Base-by-base conservation (phyloP, 495 filamentous ascomycete genomes). In the Platismatia glauca region DNA sequence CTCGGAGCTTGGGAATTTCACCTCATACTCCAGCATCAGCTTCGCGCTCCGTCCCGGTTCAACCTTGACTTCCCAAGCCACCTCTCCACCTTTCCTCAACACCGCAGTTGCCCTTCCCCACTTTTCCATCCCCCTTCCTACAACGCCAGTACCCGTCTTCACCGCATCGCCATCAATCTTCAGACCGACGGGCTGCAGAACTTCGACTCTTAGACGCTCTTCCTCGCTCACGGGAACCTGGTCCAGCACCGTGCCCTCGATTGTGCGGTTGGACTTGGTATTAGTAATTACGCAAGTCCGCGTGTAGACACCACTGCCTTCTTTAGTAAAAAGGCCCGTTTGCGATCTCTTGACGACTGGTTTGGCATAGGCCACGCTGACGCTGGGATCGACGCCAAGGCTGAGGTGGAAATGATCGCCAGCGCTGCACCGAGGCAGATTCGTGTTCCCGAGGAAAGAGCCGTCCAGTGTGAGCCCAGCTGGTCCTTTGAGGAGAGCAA, bases 221-320 rank as follows among this genome's bases (percentile, higher is more conserved):
- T 89, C 85, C 68, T 88, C 80, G 35, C 78, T 82, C 4, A 88
- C 77, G 5, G 87, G 87, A 16, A 89, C 74, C 73, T 89, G 86
- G 62, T 90, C 86, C 11, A 84, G 70, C 38, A 89, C 78, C 0
- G 79, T 73, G 12, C 88, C 62, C 53, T 80, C 78, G 34, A 86
- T 78, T 12, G 72, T 65, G 0, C 73, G 63, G 27, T 66, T 57
- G 27, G 67, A 66, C 61, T 81, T 83, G 3, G 81, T 84, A 68
- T 88, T 89, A 44, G 79, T 80, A 35, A 90, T 71, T 60, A 75
- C 78, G 48, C 82, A 74, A 46, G 72, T 75, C 20, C 86, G 82
- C 6, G 76, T 81, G 71, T 85, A 89, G 20, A 81, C 70, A 8
- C 78, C 74, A 41, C 77, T 79, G 57, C 82, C 80, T 55, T 88